phyloP scores from a whole-genome alignment of 2,329 filamentous ascomycete genomes.

The Trichophyton schoenleinii region DNA sequence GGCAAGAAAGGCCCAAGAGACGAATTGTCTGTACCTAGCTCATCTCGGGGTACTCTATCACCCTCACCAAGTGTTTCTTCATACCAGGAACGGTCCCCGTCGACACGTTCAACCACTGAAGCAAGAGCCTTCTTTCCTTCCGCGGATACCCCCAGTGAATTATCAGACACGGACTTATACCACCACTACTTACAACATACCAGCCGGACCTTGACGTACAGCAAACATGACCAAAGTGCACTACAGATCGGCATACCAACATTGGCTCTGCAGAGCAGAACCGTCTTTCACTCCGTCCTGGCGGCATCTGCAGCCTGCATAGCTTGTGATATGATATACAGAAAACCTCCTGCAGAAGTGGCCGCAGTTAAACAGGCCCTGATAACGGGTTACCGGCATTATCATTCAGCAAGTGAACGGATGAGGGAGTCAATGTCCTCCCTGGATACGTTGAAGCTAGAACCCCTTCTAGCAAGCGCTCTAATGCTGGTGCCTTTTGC shows the following conservation, averaged over 20 bases:
- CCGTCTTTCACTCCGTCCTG: slow-evolving; percentile 8
- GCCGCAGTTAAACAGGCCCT: slow-evolving; percentile 5
- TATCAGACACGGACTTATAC: slow-evolving; percentile 3
- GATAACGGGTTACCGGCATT: slow-evolving; percentile 13
- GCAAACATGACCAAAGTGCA: slow-evolving; percentile 1
- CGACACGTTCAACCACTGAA: not conserved
- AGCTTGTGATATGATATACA: slow-evolving; percentile 14
- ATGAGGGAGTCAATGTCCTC: slow-evolving; percentile 13
- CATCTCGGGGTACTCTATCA: not conserved
- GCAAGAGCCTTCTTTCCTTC: not conserved
- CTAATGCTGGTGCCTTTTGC: slow-evolving; percentile 12
- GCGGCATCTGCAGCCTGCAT: slow-evolving; percentile 9
- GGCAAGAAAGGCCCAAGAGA: not conserved
- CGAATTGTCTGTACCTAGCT: slow-evolving; percentile 2
- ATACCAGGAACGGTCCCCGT: not conserved
- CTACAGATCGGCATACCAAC: slow-evolving; percentile 6
- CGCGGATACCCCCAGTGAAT: not conserved
- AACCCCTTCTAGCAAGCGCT: slow-evolving; percentile 14
- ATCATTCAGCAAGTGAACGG: slow-evolving; percentile 12
- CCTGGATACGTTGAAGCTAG: slow-evolving; percentile 6
- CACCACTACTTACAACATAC: slow-evolving; percentile 7
- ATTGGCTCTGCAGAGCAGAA: slow-evolving; percentile 1
- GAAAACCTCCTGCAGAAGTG: slow-evolving; percentile 4
- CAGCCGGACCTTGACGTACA: slow-evolving; percentile 1
- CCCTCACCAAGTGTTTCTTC: not conserved